These are phyloP conservation scores for Pachysandra terminalis DNA, from an alignment of 164 flowering plant genomes.

Conservation along the genomic window DNA sequence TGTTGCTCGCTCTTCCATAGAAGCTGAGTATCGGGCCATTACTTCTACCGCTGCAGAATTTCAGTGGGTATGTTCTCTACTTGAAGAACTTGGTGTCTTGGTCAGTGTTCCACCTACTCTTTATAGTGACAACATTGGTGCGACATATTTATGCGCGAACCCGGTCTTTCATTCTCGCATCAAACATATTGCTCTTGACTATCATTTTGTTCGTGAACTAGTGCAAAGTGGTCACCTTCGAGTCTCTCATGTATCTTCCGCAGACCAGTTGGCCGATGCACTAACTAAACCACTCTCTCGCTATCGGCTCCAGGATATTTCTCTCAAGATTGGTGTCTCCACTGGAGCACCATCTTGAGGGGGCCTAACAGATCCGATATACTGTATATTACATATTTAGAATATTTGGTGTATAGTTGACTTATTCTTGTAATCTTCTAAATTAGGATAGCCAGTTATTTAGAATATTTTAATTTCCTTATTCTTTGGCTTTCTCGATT, in stretches of 20 bases:
- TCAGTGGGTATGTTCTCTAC: background rate
- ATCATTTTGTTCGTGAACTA: conserved; percentile 4
- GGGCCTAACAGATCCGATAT: too few relatives aligned
- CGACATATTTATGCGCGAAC: background rate
- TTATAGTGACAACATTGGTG: conserved; percentile 3
- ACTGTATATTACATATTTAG: too few relatives aligned
- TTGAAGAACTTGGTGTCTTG: background rate
- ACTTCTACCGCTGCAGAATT: background rate
- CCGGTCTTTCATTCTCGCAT: conserved; percentile 6
- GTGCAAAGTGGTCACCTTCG: background rate
- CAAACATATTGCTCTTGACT: conserved; percentile 1
- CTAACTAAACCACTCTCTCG: conserved; percentile 5
- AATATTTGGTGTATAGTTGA: too few relatives aligned
- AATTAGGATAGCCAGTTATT: too few relatives aligned
- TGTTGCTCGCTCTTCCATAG: background rate
- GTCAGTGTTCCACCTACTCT: background rate
- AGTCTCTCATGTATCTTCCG: background rate
- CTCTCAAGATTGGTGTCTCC: background rate
- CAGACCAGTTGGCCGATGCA: conserved; percentile 3
- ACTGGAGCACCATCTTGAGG: background rate
- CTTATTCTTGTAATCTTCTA: too few relatives aligned
- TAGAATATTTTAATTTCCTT: too few relatives aligned
- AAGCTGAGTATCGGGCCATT: background rate
- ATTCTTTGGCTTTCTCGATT: too few relatives aligned
- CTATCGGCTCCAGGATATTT: background rate